phyloP scores from a whole-genome alignment of 106 monocot species.

The Apostasia ramifera region DNA sequence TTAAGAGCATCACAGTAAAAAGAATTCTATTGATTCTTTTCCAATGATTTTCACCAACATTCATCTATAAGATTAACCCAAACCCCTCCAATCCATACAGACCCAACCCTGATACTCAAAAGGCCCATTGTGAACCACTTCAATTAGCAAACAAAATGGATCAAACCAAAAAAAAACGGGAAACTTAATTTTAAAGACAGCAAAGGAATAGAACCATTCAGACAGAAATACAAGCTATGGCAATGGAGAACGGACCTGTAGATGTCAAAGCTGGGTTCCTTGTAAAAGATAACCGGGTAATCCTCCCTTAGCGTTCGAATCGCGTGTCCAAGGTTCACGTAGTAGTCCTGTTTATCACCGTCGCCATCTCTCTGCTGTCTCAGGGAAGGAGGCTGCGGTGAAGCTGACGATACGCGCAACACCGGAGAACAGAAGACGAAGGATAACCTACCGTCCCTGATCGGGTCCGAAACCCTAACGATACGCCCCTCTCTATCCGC shows the following conservation, averaged over 20 bases:
- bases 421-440: slow-evolving; percentile 18
- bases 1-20: too few relatives aligned
- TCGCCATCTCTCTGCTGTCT: slow-evolving; percentile 17
- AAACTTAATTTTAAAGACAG: neutral
- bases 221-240: neutral
- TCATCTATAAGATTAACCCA: too few relatives aligned
- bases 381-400: slow-evolving; percentile 12
- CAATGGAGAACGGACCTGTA: slow-evolving; percentile 39
- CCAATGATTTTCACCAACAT: too few relatives aligned
- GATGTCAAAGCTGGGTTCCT: slow-evolving; percentile 64
- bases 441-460: slow-evolving; percentile 12
- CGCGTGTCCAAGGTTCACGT: slow-evolving; percentile 77
- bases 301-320: slow-evolving; percentile 77
- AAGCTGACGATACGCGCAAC: slow-evolving; percentile 14
- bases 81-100: too few relatives aligned
- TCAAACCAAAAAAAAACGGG: too few relatives aligned
- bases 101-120: too few relatives aligned
- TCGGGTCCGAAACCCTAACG: slow-evolving; percentile 44
- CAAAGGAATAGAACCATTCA: neutral
- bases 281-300: slow-evolving; percentile 43
- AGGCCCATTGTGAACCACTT: too few relatives aligned
- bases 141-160: too few relatives aligned
- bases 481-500: slow-evolving; percentile 25
- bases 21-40: too few relatives aligned
- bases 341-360: slow-evolving; percentile 60